Evolutionary conservation across 2,329 filamentous ascomycete species (phyloP).

Genomic region (Trichoderma brevicompactum): DNA sequence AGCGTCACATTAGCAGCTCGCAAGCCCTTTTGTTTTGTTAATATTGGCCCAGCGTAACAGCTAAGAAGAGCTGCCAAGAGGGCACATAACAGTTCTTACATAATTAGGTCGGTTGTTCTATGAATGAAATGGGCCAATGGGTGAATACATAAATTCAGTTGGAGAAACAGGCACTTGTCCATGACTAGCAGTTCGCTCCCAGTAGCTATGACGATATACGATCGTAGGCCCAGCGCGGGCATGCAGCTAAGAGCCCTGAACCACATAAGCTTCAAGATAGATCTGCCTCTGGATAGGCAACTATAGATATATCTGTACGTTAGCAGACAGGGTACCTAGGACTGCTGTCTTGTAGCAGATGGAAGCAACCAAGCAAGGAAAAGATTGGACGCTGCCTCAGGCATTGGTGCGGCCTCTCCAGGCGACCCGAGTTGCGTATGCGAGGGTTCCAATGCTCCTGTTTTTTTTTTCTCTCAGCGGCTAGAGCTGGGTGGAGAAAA

Average conservation of each 20-base stretch:
- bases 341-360: not conserved
- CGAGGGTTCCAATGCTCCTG: not conserved
- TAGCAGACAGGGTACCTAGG: too few species aligned
- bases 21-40: too few species aligned
- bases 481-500: conserved; percentile 18
- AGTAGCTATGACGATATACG: not conserved
- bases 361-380: not conserved
- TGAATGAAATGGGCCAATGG: conserved; percentile 11
- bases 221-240: too few species aligned
- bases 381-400: conserved; percentile 17
- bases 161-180: not conserved
- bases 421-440: not conserved
- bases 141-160: not conserved
- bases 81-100: too few species aligned
- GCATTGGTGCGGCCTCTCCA: conserved; percentile 9
- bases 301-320: too few species aligned
- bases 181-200: conserved; percentile 4
- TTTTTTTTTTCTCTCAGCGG: conserved; percentile 26
- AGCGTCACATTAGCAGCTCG: too few species aligned
- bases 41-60: too few species aligned
- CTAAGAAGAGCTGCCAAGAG: too few species aligned
- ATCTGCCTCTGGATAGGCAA: too few species aligned
- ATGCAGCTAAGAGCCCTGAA: too few species aligned
- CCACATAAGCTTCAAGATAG: too few species aligned
- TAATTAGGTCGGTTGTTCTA: not conserved